phyloP scores from a whole-genome alignment of 176 grass and related monocot genomes.

The Phragmites australis region DNA sequence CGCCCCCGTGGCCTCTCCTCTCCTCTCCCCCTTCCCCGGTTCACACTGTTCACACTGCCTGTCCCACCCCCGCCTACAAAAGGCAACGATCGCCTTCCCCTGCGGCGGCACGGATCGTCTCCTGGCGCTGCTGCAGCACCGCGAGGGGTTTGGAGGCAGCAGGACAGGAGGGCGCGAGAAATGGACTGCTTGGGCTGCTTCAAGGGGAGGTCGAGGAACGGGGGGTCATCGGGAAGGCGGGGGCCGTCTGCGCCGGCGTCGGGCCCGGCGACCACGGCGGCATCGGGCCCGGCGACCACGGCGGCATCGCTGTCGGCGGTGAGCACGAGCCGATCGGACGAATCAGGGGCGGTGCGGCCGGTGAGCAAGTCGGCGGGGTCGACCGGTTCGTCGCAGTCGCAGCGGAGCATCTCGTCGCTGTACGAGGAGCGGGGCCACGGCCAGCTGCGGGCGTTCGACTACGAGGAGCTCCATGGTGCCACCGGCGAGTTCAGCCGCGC shows the following conservation, averaged over 20 bases:
- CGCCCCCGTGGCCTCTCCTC: not conserved
- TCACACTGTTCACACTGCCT: conserved; percentile 21
- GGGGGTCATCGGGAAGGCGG: conserved; percentile 25
- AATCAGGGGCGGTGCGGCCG: conserved; percentile 53
- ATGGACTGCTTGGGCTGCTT: conserved; percentile 72
- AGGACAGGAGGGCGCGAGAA: no score
- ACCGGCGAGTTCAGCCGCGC: conserved; percentile 72
- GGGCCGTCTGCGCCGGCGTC: not conserved
- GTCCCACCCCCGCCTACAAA: not conserved
- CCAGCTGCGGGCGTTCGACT: conserved; percentile 68
- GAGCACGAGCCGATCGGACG: conserved; percentile 76
- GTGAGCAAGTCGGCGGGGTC: conserved; percentile 72
- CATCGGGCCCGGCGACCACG: not conserved
- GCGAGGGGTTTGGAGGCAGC: no score
- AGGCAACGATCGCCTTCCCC: no score
- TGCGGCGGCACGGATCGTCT: not conserved
- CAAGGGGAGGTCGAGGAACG: conserved; percentile 33
- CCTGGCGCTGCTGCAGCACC: no score
- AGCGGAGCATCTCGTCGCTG: conserved; percentile 70
- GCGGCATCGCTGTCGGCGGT: conserved; percentile 23
- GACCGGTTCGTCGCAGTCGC: conserved; percentile 43
- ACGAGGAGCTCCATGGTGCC: conserved; percentile 69
- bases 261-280: not conserved
- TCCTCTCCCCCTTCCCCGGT: not conserved
- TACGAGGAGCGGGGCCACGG: conserved; percentile 86